Conservation (phyloP, 805 yeast species). For the Starmerella riodocensis region DNA sequence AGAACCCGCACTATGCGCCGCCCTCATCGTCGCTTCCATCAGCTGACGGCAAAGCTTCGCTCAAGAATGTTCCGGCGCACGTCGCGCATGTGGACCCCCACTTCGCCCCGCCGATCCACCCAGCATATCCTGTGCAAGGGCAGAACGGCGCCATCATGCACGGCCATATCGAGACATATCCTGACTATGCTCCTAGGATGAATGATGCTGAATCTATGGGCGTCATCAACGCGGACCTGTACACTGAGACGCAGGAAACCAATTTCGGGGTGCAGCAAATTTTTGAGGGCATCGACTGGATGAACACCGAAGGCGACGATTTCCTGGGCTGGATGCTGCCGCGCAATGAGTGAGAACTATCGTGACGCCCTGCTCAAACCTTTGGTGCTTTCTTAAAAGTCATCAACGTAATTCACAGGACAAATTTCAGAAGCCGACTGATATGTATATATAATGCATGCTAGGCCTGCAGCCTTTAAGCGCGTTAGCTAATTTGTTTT, state of each 20-base stretch:
- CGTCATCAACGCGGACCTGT: conserved; percentile 1
- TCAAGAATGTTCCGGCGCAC: not conserved
- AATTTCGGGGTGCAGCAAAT: conserved; percentile 24
- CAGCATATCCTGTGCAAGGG: no score
- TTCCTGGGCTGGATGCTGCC: conserved; percentile 73
- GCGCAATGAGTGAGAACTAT: conserved; percentile 10
- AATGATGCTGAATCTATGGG: not conserved
- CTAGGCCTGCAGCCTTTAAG: no score
- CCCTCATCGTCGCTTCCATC: not conserved
- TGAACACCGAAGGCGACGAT: conserved; percentile 70
- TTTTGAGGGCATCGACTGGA: conserved; percentile 71
- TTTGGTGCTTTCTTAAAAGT: no score
- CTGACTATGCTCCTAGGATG: not conserved
- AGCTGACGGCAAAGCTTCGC: not conserved
- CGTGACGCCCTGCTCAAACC: no score
- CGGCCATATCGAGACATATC: not conserved
- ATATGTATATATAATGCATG: no score
- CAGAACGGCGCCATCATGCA: not conserved
- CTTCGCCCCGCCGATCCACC: no score
- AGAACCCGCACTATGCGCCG: not conserved
- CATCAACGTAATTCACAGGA: no score
- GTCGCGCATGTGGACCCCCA: no score
- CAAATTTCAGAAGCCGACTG: no score
- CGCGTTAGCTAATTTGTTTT: no score
- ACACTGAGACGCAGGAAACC: conserved; percentile 12